Conservation (phyloP, 768 basidiomycete species). For the Trametes gibbosa region DNA sequence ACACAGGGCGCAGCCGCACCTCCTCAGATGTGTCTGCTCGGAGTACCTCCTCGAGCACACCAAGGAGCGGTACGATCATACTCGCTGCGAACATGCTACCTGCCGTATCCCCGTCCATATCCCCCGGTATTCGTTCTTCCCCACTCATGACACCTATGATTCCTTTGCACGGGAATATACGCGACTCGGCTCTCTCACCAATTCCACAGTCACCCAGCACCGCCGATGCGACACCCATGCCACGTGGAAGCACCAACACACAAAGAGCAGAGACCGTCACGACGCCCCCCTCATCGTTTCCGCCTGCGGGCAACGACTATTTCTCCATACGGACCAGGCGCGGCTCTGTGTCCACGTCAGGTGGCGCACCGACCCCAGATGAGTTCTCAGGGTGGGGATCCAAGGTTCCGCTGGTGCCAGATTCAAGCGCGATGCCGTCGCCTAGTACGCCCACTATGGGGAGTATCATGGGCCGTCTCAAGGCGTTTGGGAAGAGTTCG, state of each 20-base stretch:
- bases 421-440: conserved; percentile 37
- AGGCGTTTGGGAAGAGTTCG: conserved; percentile 65
- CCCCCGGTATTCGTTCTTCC: conserved; percentile 44
- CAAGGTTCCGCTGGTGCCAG: conserved; percentile 3
- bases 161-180: conserved; percentile 29
- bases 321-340: conserved; percentile 47
- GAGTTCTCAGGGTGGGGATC: conserved; percentile 44
- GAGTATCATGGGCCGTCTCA: conserved; percentile 78
- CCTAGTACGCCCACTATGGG: conserved; percentile 47
- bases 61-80: conserved; percentile 47
- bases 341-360: conserved; percentile 40
- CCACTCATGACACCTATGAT: conserved; percentile 63
- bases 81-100: conserved; percentile 66
- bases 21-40: conserved; percentile 28
- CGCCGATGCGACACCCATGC: conserved; percentile 22
- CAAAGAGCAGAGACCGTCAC: background rate
- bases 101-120: conserved; percentile 51
- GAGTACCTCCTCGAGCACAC: conserved; percentile 8
- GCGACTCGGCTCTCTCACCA: conserved; percentile 26
- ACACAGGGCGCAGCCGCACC: conserved; percentile 26
- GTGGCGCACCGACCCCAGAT: conserved; percentile 40
- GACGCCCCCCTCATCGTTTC: conserved; percentile 1
- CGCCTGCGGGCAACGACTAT: conserved; percentile 42
- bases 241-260: conserved; percentile 4
- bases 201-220: conserved; percentile 28